Percentiles rank a stretch among this genome's conserved stretches.
These are phyloP conservation scores for Mycena chlorophos DNA, from an alignment of 768 basidiomycete species.

Conservation along the genomic window DNA sequence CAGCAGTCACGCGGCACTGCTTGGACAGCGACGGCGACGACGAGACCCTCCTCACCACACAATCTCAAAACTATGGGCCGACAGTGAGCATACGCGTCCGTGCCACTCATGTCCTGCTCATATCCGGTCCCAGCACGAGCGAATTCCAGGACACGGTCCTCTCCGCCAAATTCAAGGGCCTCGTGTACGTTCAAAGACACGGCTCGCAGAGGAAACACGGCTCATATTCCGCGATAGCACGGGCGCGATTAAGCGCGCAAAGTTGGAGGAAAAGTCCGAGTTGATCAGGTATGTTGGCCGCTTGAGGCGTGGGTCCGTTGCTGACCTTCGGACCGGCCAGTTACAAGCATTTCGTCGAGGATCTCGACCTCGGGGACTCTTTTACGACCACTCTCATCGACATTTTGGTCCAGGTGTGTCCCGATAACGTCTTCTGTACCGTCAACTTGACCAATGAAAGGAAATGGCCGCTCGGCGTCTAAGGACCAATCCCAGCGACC, in stretches of 20 bases:
- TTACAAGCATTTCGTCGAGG: conserved; percentile 64
- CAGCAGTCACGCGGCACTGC: too few relatives aligned
- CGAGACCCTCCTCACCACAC: too few relatives aligned
- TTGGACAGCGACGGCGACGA: too few relatives aligned
- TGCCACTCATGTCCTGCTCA: conserved; percentile 1
- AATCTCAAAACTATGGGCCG: conserved; percentile 54
- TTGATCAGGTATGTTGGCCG: conserved; percentile 60
- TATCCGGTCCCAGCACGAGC: conserved; percentile 53
- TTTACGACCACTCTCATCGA: conserved; percentile 78
- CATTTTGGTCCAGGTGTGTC: conserved; percentile 72
- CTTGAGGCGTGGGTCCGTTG: not conserved
- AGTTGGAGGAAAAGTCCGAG: conserved; percentile 67
- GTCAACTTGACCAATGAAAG: conserved; percentile 35
- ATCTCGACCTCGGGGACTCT: conserved; percentile 76
- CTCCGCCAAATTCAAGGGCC: conserved; percentile 68
- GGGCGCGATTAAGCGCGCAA: conserved; percentile 69
- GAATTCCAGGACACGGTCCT: conserved; percentile 75
- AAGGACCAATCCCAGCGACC: conserved; percentile 54
- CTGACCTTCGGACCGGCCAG: conserved; percentile 2
- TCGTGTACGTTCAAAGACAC: conserved; percentile 60
- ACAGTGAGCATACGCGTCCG: conserved; percentile 47
- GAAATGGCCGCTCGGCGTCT: conserved; percentile 75
- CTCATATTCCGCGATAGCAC: conserved; percentile 43
- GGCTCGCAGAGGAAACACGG: conserved; percentile 5
- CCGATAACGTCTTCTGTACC: not conserved